These are phyloP conservation scores for Rubroshorea leprosula DNA, from an alignment of 345 rosid genomes.

Conservation along the genomic window DNA sequence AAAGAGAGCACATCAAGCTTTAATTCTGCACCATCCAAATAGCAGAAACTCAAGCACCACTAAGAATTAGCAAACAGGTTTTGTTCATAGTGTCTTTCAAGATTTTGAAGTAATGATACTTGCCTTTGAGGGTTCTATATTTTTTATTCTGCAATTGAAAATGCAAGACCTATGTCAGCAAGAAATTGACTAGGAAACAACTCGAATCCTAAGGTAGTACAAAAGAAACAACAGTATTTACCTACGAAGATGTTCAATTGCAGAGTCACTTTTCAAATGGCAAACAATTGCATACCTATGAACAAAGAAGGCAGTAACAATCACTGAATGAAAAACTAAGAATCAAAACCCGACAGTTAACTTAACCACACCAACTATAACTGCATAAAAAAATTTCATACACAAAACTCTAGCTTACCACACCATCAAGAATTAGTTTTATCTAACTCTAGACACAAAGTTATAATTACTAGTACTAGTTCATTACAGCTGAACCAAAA, in stretches of 20 bases:
- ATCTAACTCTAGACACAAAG: not conserved
- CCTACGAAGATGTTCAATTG: slow-evolving; percentile 94
- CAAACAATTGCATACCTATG: slow-evolving; percentile 73
- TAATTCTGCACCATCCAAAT: not conserved
- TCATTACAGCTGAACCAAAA: not conserved
- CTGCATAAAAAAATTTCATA: too few species aligned
- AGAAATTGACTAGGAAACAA: not conserved
- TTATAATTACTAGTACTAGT: not conserved
- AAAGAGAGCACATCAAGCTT: not conserved
- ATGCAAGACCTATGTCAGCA: slow-evolving; percentile 10
- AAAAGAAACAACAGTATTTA: slow-evolving; percentile 16
- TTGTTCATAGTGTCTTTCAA: not conserved
- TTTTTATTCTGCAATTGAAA: slow-evolving; percentile 63
- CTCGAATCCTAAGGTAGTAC: not conserved
- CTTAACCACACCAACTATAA: not conserved
- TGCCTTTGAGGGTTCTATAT: slow-evolving; percentile 77
- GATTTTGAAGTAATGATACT: slow-evolving; percentile 11
- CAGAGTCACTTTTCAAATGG: slow-evolving; percentile 58
- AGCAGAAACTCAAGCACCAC: not conserved
- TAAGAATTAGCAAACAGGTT: not conserved
- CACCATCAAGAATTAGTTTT: not conserved
- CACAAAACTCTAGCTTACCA: not conserved
- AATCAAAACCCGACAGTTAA: not conserved
- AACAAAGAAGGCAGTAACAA: slow-evolving; percentile 8
- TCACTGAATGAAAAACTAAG: not conserved